These are phyloP conservation scores for Chaetomiaceae sp. DNA, from an alignment of 2,329 filamentous ascomycete species.

Conservation along the genomic window DNA sequence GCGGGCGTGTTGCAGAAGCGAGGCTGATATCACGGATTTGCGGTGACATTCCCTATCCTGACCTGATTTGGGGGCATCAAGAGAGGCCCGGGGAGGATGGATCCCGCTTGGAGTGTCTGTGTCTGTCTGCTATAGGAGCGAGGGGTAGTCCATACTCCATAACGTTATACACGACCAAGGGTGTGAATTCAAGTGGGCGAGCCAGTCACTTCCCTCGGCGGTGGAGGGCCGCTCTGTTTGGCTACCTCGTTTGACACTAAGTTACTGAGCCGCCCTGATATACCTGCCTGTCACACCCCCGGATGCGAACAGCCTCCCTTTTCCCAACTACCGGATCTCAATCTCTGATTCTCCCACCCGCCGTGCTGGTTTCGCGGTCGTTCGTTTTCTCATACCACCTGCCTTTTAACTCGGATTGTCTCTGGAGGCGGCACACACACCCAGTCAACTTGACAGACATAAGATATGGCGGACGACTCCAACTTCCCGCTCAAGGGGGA, in stretches of 20 bases:
- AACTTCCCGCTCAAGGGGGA: conserved; percentile 44
- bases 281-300: conserved; percentile 7
- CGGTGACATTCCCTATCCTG: too few relatives aligned
- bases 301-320: background rate
- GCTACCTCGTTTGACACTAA: background rate
- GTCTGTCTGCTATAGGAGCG: too few relatives aligned
- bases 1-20: too few relatives aligned
- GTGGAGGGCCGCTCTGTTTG: background rate
- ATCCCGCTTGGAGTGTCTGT: too few relatives aligned
- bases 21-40: too few relatives aligned
- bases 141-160: too few relatives aligned
- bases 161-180: too few relatives aligned
- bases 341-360: conserved; percentile 2
- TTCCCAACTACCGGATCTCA: background rate
- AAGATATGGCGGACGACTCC: conserved; percentile 39
- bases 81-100: too few relatives aligned
- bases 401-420: background rate
- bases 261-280: conserved; percentile 1
- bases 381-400: conserved; percentile 1
- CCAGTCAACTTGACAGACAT: background rate
- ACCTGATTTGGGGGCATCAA: too few relatives aligned
- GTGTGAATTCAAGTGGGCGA: too few relatives aligned
- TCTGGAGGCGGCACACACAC: conserved; percentile 1
- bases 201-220: conserved; percentile 1
- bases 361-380: conserved; percentile 17